Conservation (phyloP, 768 basidiomycete genomes). For the Hypholoma fasciculare region DNA sequence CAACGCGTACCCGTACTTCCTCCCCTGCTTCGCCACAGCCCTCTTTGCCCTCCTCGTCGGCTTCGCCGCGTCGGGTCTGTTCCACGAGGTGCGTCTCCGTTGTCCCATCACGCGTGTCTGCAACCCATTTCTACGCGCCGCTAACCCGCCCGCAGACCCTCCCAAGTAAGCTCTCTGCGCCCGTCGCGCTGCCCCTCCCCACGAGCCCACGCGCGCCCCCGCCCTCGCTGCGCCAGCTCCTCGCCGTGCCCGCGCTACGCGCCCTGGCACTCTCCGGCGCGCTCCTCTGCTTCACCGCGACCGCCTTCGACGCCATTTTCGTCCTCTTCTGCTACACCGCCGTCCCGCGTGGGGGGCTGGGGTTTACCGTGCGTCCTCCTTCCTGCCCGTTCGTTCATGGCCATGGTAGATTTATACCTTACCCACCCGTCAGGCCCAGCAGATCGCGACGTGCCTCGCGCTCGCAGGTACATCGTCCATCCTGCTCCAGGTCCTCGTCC, state of each 20-base stretch:
- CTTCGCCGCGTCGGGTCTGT: conserved; percentile 39
- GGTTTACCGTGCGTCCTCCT: conserved; percentile 29
- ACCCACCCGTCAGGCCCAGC: no score
- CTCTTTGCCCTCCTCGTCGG: conserved; percentile 38
- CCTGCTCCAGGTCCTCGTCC: conserved; percentile 11
- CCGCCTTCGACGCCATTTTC: conserved; percentile 61
- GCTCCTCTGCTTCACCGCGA: conserved; percentile 49
- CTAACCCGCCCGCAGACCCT: conserved; percentile 1
- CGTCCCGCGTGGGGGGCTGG: conserved; percentile 47
- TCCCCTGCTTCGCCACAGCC: conserved; percentile 52
- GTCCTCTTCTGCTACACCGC: conserved; percentile 65
- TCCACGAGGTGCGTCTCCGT: conserved; percentile 60
- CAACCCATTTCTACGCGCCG: not conserved
- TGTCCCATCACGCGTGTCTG: no score
- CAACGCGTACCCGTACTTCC: conserved; percentile 54
- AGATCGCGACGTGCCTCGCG: conserved; percentile 14
- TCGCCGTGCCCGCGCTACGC: conserved; percentile 32
- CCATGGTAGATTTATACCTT: no score
- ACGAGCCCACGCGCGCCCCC: not conserved
- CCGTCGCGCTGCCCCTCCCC: not conserved
- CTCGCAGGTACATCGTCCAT: conserved; percentile 14
- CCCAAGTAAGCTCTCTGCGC: conserved; percentile 3
- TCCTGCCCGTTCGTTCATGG: no score
- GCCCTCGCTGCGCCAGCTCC: not conserved
- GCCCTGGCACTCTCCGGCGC: conserved; percentile 49